Conservation (phyloP, 1,284 basidiomycete genomes). For the Apiotrichum siamense region DNA sequence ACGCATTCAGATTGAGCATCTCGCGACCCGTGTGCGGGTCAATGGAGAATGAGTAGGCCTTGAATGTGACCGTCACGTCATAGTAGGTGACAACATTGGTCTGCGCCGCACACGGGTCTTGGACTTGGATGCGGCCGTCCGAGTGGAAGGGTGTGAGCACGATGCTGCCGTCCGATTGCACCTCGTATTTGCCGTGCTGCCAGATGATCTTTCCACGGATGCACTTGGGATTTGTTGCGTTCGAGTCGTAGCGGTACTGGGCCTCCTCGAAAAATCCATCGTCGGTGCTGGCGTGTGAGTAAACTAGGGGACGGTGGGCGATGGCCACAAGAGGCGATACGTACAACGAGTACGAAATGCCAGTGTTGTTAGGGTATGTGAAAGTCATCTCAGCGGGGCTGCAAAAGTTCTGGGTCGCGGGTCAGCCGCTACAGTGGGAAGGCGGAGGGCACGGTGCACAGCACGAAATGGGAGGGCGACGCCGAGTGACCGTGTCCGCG, state of each 20-base stretch:
- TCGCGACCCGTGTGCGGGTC: slow-evolving; percentile 36
- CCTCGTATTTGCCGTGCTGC: slow-evolving; percentile 70
- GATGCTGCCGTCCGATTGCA: slow-evolving; percentile 70
- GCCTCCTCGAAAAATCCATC: slow-evolving; percentile 79
- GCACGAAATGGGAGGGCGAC: background rate
- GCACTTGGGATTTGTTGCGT: slow-evolving; percentile 52
- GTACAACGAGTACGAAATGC: slow-evolving; percentile 81
- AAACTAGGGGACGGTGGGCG: no score
- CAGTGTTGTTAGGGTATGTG: slow-evolving; percentile 71
- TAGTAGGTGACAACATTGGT: slow-evolving; percentile 79
- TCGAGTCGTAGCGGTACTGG: slow-evolving; percentile 75
- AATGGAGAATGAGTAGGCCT: slow-evolving; percentile 44
- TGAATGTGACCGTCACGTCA: slow-evolving; percentile 49
- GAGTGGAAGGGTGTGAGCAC: slow-evolving; percentile 58
- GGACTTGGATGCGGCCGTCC: slow-evolving; percentile 85
- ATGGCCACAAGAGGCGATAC: slow-evolving; percentile 36
- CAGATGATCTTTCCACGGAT: slow-evolving; percentile 78
- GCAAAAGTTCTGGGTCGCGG: slow-evolving; percentile 61
- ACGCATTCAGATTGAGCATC: slow-evolving; percentile 39
- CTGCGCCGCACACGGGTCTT: slow-evolving; percentile 77
- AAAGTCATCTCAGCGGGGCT: slow-evolving; percentile 74
- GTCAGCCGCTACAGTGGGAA: background rate
- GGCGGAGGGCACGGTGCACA: background rate
- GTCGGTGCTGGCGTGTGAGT: slow-evolving; percentile 46
- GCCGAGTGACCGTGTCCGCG: no score